Conservation (phyloP, 1,284 basidiomycete genomes). For the Anthracocystis panici-leucophaei region DNA sequence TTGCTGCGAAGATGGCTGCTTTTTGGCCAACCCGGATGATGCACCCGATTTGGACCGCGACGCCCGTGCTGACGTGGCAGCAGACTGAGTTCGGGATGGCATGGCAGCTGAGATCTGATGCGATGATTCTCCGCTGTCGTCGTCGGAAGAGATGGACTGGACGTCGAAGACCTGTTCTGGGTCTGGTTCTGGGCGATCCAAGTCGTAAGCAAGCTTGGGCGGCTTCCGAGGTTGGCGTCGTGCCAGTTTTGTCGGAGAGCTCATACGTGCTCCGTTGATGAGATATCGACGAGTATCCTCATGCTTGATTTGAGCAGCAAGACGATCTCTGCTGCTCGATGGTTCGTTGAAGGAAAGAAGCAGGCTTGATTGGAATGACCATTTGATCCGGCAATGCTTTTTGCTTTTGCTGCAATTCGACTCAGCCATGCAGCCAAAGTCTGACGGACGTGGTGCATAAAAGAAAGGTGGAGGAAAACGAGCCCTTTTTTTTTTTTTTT, state of each 20-base stretch:
- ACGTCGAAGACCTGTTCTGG: constrained; percentile 50
- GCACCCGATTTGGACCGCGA: constrained; percentile 15
- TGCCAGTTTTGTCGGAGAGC: constrained; percentile 9
- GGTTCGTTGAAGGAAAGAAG: background rate
- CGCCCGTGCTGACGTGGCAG: background rate
- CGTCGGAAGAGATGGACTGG: constrained; percentile 31
- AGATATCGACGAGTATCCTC: background rate
- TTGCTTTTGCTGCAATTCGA: constrained; percentile 7
- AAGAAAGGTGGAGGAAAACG: constrained; percentile 4
- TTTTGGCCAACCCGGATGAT: constrained; percentile 2
- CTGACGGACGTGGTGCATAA: background rate
- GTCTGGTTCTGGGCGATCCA: constrained; percentile 30
- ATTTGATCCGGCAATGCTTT: constrained; percentile 9
- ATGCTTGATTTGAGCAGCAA: constrained; percentile 5
- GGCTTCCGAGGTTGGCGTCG: constrained; percentile 27
- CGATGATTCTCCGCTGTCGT: constrained; percentile 15
- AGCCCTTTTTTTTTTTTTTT: too few relatives aligned
- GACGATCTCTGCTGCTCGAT: background rate
- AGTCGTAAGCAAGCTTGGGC: constrained; percentile 29
- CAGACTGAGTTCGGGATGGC: constrained; percentile 22
- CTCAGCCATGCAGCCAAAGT: constrained; percentile 17
- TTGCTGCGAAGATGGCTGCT: constrained; percentile 14
- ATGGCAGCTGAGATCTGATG: constrained; percentile 4
- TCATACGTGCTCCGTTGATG: constrained; percentile 10
- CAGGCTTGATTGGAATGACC: background rate